A percentile compares a stretch with the other conserved stretches of the same genome.
Conservation (phyloP, 2,329 filamentous ascomycete species). For the Hortaea werneckii region DNA sequence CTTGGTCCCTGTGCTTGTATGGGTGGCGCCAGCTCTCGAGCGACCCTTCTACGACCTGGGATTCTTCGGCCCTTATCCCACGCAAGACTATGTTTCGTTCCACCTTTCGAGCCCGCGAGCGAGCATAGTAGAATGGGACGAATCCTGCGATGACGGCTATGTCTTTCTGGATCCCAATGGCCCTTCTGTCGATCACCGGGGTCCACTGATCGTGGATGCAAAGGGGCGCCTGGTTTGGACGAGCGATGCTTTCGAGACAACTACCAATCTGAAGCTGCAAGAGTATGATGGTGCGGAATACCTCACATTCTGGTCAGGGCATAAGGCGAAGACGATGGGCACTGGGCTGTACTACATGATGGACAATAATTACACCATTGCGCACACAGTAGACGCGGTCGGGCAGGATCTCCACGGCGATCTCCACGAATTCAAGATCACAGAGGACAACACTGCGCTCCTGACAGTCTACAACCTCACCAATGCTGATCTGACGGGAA, state of each 20-base stretch:
- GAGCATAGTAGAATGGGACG: conserved; percentile 21
- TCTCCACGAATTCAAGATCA: conserved; percentile 37
- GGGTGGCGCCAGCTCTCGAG: conserved; percentile 18
- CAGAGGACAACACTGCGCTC: conserved; percentile 31
- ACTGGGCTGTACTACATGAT: conserved; percentile 27
- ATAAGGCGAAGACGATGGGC: conserved; percentile 25
- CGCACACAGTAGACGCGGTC: conserved; percentile 18
- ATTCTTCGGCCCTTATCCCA: conserved; percentile 22
- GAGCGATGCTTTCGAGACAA: conserved; percentile 19
- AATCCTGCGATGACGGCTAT: conserved; percentile 19
- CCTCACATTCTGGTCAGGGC: conserved; percentile 33
- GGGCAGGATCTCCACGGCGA: conserved; percentile 25
- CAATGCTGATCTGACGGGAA: conserved; percentile 16
- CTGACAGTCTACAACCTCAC: conserved; percentile 34
- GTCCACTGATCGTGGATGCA: conserved; percentile 27
- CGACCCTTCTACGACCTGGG: conserved; percentile 23
- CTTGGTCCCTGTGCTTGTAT: conserved; percentile 20
- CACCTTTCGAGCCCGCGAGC: conserved; percentile 16
- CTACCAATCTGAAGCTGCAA: conserved; percentile 26
- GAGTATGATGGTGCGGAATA: conserved; percentile 26
- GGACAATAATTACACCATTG: conserved; percentile 18
- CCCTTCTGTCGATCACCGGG: conserved; percentile 18
- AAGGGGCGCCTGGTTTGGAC: conserved; percentile 26
- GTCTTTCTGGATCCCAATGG: conserved; percentile 23
- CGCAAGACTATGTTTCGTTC: conserved; percentile 19